Percentiles rank a stretch among this genome's conserved stretches.
These are phyloP conservation scores for Cryptococcus sp. DNA, from an alignment of 1,284 basidiomycete species.

Conservation along the genomic window DNA sequence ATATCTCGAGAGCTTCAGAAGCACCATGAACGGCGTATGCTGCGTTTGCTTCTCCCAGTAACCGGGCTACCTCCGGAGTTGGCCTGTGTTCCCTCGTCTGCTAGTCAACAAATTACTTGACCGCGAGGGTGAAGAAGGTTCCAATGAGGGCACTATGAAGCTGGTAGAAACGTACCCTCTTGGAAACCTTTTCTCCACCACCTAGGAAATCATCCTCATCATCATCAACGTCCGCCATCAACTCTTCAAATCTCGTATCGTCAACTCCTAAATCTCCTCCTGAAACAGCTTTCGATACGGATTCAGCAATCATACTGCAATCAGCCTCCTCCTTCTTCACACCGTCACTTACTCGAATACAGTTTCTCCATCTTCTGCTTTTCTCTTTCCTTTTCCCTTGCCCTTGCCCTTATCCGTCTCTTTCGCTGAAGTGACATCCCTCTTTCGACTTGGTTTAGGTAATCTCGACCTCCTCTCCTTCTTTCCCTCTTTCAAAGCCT, in stretches of 20 bases:
- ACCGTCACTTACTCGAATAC: conserved; percentile 29
- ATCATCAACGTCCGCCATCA: conserved; percentile 24
- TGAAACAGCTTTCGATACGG: conserved; percentile 16
- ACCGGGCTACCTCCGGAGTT: conserved; percentile 72
- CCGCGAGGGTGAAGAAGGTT: not conserved
- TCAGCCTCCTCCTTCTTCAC: not conserved
- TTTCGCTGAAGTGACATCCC: conserved; percentile 12
- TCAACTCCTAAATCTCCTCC: conserved; percentile 6
- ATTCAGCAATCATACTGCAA: conserved; percentile 33
- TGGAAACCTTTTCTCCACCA: conserved; percentile 1
- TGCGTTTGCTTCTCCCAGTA: conserved; percentile 83
- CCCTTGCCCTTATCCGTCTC: conserved; percentile 14
- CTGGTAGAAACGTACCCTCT: not conserved
- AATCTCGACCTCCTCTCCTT: conserved; percentile 3
- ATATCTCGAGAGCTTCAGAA: conserved; percentile 66
- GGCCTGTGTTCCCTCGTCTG: conserved; percentile 56
- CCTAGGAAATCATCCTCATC: conserved; percentile 23
- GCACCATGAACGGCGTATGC: conserved; percentile 68
- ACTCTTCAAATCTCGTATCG: conserved; percentile 21
- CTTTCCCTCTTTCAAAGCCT: conserved; percentile 3
- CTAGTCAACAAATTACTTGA: not conserved
- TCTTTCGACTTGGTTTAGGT: conserved; percentile 18
- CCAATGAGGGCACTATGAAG: not conserved
- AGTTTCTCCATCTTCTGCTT: conserved; percentile 18
- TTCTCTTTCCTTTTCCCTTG: conserved; percentile 6